These are phyloP conservation scores for Agapanthus africanus DNA, from an alignment of 106 monocot species.

Conservation along the genomic window DNA sequence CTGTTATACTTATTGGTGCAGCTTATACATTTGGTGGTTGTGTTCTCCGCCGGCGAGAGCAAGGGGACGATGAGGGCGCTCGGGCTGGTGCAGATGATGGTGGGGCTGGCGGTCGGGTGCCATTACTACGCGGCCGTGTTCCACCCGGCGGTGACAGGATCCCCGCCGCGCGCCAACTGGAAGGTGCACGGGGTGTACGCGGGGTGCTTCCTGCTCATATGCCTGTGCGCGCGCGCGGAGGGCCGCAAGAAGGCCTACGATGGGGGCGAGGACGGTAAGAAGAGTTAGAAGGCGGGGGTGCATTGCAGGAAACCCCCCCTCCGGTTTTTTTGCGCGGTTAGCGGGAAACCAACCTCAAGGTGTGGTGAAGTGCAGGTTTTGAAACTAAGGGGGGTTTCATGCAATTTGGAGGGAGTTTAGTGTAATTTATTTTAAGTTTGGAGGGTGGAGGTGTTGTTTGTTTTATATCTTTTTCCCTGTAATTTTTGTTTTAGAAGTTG, in stretches of 20 bases:
- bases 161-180: conserved; percentile 75
- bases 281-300: too few species aligned
- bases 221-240: conserved; percentile 45
- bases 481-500: too few species aligned
- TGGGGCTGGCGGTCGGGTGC: conserved; percentile 62
- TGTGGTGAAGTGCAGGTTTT: too few species aligned
- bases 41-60: conserved; percentile 15
- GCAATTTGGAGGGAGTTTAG: background rate
- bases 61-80: conserved; percentile 11
- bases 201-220: conserved; percentile 58
- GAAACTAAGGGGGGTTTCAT: too few species aligned
- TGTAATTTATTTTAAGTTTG: background rate
- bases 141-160: conserved; percentile 68
- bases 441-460: background rate
- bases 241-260: conserved; percentile 60
- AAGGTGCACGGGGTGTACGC: conserved; percentile 69
- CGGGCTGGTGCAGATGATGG: conserved; percentile 32
- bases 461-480: background rate
- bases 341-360: too few species aligned
- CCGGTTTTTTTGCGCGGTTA: too few species aligned
- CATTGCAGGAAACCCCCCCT: too few species aligned
- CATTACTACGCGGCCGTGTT: conserved; percentile 85
- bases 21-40: conserved; percentile 35
- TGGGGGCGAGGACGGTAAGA: conserved; percentile 51
- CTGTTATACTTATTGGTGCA: conserved; percentile 45